Conservation (phyloP, 202 grass and related monocot genomes). For the Bolboschoenoplectus hybrid region DNA sequence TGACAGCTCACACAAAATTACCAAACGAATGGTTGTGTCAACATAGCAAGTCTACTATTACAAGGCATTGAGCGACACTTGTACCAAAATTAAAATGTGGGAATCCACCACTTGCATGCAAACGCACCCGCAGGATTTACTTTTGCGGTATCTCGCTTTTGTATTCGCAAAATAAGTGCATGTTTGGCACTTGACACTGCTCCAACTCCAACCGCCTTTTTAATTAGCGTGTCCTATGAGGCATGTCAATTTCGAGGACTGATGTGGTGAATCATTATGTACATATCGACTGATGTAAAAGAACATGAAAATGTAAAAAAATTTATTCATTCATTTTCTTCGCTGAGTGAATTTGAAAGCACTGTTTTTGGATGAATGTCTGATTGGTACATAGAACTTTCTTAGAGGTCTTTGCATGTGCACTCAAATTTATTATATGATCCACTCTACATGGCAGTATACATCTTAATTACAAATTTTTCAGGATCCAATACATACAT, state of each 20-base stretch:
- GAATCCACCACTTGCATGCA: conserved; percentile 40
- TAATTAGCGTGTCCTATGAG: neutral
- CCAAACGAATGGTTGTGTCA: neutral
- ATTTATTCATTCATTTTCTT: neutral
- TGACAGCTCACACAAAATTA: conserved; percentile 17
- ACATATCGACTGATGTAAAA: neutral
- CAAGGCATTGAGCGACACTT: conserved; percentile 5
- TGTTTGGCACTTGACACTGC: conserved; percentile 21
- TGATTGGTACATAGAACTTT: neutral
- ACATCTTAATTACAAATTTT: neutral
- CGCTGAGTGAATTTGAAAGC: neutral
- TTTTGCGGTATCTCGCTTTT: conserved; percentile 11
- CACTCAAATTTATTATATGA: too few species aligned
- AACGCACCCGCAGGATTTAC: conserved; percentile 27
- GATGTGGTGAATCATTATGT: conserved; percentile 7
- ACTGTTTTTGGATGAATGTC: neutral
- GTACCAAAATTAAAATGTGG: neutral
- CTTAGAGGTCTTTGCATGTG: neutral
- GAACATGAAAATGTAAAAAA: neutral
- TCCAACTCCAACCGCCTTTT: conserved; percentile 1
- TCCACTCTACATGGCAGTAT: neutral
- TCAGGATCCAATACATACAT: neutral
- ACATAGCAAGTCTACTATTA: neutral
- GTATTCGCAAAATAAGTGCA: conserved; percentile 28
- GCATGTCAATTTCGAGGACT: conserved; percentile 26